phyloP scores from a whole-genome alignment of 306 rosid genomes.

The Hylodesmum podocarpum region DNA sequence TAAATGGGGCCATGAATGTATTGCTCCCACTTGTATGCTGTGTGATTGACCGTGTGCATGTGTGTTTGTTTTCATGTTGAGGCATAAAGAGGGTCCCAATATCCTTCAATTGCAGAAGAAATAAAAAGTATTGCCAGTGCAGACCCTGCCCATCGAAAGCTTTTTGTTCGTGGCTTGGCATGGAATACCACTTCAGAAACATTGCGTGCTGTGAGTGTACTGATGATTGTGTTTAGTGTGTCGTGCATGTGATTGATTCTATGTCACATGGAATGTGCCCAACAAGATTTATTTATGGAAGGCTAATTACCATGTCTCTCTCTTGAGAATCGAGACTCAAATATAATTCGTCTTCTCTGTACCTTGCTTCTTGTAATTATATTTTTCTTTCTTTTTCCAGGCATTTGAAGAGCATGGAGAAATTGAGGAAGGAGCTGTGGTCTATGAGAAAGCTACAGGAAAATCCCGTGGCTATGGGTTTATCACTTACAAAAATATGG shows the following conservation, averaged over 20 bases:
- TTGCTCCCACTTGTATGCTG: constrained; percentile 58
- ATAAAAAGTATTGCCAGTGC: constrained; percentile 78
- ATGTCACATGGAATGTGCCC: constrained; percentile 13
- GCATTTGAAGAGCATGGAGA: constrained; percentile 77
- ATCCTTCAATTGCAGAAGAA: constrained; percentile 84
- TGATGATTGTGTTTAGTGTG: constrained; percentile 59
- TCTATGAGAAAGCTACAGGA: constrained; percentile 60
- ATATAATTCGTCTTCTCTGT: constrained; percentile 3
- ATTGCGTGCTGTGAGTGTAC: constrained; percentile 84
- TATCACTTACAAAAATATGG: constrained; percentile 71
- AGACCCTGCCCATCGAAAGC: constrained; percentile 83
- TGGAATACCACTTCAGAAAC: constrained; percentile 79
- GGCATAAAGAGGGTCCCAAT: constrained; percentile 86
- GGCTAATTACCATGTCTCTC: neutral
- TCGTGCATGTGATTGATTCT: constrained; percentile 48
- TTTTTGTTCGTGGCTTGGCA: constrained; percentile 91
- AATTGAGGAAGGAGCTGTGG: constrained; percentile 83
- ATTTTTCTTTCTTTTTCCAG: constrained; percentile 38
- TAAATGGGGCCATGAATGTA: constrained; percentile 24
- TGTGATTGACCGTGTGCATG: constrained; percentile 76
- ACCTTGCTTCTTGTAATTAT: neutral
- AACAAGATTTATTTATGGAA: constrained; percentile 20
- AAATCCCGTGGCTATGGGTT: constrained; percentile 86
- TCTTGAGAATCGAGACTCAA: constrained; percentile 12
- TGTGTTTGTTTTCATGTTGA: constrained; percentile 92